phyloP scores from a whole-genome alignment of 2,329 filamentous ascomycete species.

The Apiospora malaysiana region DNA sequence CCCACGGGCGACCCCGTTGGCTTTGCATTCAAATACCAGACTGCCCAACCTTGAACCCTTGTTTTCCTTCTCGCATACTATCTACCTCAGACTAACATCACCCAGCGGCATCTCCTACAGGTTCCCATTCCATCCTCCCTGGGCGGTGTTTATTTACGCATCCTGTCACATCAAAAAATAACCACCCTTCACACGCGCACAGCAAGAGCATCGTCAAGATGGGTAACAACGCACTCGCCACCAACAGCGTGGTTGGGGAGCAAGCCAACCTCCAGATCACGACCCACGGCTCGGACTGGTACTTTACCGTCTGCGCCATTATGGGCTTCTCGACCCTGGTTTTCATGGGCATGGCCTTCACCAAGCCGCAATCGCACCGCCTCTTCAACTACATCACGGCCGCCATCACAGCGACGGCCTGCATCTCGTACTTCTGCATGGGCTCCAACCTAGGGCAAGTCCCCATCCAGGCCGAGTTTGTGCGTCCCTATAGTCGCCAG shows the following conservation, averaged over 20 bases:
- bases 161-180: neutral
- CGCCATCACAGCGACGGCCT: conserved; percentile 61
- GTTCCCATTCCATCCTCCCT: neutral
- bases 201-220: neutral
- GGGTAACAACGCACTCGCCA: conserved; percentile 42
- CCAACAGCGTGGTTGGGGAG: conserved; percentile 53
- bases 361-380: conserved; percentile 60
- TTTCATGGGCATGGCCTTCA: conserved; percentile 58
- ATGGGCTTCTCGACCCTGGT: conserved; percentile 61
- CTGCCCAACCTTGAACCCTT: neutral
- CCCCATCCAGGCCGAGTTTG: conserved; percentile 67
- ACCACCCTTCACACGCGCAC: no score
- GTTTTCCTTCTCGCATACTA: neutral
- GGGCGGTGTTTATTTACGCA: neutral
- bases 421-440: conserved; percentile 71
- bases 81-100: neutral
- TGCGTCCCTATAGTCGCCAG: conserved; percentile 44
- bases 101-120: neutral
- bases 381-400: conserved; percentile 71
- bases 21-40: conserved; percentile 28
- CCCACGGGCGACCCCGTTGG: conserved; percentile 3
- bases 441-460: conserved; percentile 69
- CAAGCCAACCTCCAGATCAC: conserved; percentile 65
- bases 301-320: conserved; percentile 65
- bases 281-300: conserved; percentile 64